Base-by-base conservation (phyloP, 768 basidiomycete species). In the Neoboletus brunneissimus region DNA sequence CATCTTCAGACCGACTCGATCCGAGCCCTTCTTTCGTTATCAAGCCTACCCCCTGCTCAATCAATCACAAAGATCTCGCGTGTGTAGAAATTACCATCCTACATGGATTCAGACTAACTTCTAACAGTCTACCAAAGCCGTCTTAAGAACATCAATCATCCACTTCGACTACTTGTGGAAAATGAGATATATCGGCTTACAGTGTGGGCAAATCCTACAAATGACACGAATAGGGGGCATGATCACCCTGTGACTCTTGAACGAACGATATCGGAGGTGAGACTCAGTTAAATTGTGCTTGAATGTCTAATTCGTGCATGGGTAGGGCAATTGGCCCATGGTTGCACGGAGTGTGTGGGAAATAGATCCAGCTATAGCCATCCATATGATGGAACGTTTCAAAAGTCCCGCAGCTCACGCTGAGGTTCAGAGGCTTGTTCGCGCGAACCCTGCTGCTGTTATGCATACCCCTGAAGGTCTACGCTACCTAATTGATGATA, bases 151-250 rank as follows among this genome's bases (percentile, higher is more conserved):
- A 74, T 89, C 5, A 88, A 88, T 55, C 79, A 82, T 20, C 86
- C 96, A 0, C 75, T 98, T n/a, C 80, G 87, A 22, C 73, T 96
- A 9, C 79, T 98, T 13, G 85, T 94, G 8, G 93, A 96, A 71
- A 94, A 92, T 67, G 97, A 99, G 69, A 85, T 98, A 42, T 84
- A 80, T 64, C 81, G 94, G 16, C 73, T 98, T 42, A 81, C 76
- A 5, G 94, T 98, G 9, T 98, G 97, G 97, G 78, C 78, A 43
- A 98, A 98, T 71, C 91, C 93, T 0, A 79, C 81, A 31, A 89
- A 87, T 56, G 95, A 97, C 59, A 63, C 77, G 5, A 84, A 81
- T 61, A 84, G 87, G 60, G 88, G 88, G 18, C 64, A 70, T 1
- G 88, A 93, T 66, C 76, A 87, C 43, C 63, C 79, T 38, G 79